Evolutionary conservation across 169 alveolate genomes (phyloP).

Genomic region (Cryptosporidium tyzzeri): DNA sequence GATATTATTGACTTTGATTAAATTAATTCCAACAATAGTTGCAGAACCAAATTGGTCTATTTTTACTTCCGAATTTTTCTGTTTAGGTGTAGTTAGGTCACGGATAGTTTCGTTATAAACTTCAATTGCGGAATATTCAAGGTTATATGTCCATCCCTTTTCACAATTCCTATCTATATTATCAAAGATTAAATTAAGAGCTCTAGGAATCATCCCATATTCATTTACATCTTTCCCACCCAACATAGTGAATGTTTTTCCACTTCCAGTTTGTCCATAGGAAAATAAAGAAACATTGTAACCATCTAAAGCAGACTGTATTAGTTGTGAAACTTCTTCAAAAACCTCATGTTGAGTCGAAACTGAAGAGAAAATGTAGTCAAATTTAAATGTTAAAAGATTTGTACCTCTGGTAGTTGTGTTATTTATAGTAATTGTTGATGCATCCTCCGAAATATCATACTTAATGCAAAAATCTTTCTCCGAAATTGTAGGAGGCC

Average conservation of each 20-base stretch:
- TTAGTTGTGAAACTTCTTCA: conserved; percentile 83
- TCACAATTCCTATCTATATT: conserved; percentile 67
- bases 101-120: conserved; percentile 87
- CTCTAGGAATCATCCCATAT: conserved; percentile 88
- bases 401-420: conserved; percentile 7
- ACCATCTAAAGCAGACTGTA: conserved; percentile 86
- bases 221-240: conserved; percentile 81
- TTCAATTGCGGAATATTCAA: conserved; percentile 82
- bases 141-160: conserved; percentile 80
- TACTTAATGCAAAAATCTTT: conserved; percentile 45
- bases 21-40: conserved; percentile 76
- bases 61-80: conserved; percentile 77
- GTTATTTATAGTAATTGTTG: conserved; percentile 69
- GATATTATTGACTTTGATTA: conserved; percentile 77
- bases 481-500: conserved; percentile 77
- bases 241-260: conserved; percentile 88
- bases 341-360: conserved; percentile 81
- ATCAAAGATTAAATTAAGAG: conserved; percentile 84
- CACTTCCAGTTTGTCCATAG: conserved; percentile 89
- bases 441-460: conserved; percentile 72
- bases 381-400: conserved; percentile 80
- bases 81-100: conserved; percentile 82
- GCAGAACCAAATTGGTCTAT: conserved; percentile 76
- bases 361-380: conserved; percentile 80
- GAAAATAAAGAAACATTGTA: conserved; percentile 87